Evolutionary conservation across 805 yeast genomes (phyloP).

Genomic region (Kazachstania martiniae): DNA sequence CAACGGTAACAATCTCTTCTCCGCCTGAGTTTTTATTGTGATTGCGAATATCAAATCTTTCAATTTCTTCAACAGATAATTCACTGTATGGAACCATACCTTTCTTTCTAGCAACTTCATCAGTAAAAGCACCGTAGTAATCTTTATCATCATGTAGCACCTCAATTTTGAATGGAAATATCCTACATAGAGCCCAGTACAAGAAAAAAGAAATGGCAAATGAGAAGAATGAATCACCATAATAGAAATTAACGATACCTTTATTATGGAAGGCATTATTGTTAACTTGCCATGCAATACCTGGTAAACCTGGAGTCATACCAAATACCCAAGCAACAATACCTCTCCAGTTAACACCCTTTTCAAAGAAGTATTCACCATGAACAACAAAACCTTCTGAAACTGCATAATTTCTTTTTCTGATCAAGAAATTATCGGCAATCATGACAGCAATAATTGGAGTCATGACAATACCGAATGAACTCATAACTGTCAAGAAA

Average conservation of each 20-base stretch:
- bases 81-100: constrained; percentile 27
- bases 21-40: neutral
- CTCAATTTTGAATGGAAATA: constrained; percentile 30
- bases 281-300: constrained; percentile 31
- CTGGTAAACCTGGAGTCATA: constrained; percentile 41
- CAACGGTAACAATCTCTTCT: neutral
- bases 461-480: constrained; percentile 31
- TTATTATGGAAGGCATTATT: constrained; percentile 16
- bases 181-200: constrained; percentile 26
- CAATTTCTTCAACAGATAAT: constrained; percentile 17
- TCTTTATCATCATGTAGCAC: constrained; percentile 32
- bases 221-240: constrained; percentile 35
- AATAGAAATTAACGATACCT: constrained; percentile 35
- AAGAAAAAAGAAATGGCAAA: constrained; percentile 31
- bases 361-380: constrained; percentile 29
- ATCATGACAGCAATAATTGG: constrained; percentile 31
- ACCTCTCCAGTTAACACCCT: constrained; percentile 33
- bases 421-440: constrained; percentile 32
- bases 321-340: constrained; percentile 27
- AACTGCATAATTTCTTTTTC: constrained; percentile 29
- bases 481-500: constrained; percentile 30
- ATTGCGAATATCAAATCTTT: constrained; percentile 3
- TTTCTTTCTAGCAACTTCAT: constrained; percentile 26
- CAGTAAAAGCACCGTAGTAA: constrained; percentile 30
- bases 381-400: constrained; percentile 18